Evolutionary conservation across 306 rosid genomes (phyloP).

Genomic region (cucumber (Cucumis sativus)): Cucumber_9930_V3 NC_026655.2:8301501-8302000

Average conservation of each 20-base stretch:
- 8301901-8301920: too few relatives aligned
- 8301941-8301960: slow-evolving; percentile 60
- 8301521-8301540: background rate
- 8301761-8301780: background rate
- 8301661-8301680: slow-evolving; percentile 86
- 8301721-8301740: slow-evolving; percentile 65
- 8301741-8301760: slow-evolving; percentile 8
- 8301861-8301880: too few relatives aligned
- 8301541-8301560: background rate
- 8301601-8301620: slow-evolving; percentile 20
- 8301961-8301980: slow-evolving; percentile 99
- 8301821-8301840: too few relatives aligned
- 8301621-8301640: slow-evolving; percentile 71
- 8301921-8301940: background rate
- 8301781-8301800: background rate
- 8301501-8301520: background rate
- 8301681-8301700: slow-evolving; percentile 77
- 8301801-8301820: too few relatives aligned
- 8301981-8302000: slow-evolving; percentile 89
- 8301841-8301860: too few relatives aligned
- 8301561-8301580: background rate
- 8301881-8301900: too few relatives aligned
- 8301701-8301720: slow-evolving; percentile 70
- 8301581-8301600: background rate
- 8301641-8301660: slow-evolving; percentile 88